Conservation (phyloP, 2,329 filamentous ascomycete genomes). For the Ascochyta lentis region DNA sequence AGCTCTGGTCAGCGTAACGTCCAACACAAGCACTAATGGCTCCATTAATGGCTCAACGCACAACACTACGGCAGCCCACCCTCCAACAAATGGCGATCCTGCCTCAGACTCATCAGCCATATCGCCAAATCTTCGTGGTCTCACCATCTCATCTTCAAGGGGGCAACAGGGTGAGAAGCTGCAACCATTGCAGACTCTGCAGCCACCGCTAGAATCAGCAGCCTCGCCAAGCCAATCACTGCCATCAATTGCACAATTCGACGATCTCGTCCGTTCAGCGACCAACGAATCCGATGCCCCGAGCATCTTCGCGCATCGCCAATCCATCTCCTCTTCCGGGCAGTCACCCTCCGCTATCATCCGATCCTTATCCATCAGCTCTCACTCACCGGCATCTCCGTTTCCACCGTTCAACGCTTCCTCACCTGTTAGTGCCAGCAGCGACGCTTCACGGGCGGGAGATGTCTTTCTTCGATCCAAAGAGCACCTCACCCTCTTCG, state of each 20-base stretch:
- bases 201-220: slow-evolving; percentile 35
- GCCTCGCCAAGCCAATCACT: slow-evolving; percentile 42
- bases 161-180: slow-evolving; percentile 41
- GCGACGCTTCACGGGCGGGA: slow-evolving; percentile 31
- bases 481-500: slow-evolving; percentile 37
- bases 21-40: slow-evolving; percentile 9
- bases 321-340: slow-evolving; percentile 45
- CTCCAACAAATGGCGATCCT: slow-evolving; percentile 10
- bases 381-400: slow-evolving; percentile 40
- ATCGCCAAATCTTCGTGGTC: slow-evolving; percentile 38
- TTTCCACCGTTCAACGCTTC: slow-evolving; percentile 41
- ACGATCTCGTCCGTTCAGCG: slow-evolving; percentile 45
- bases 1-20: slow-evolving; percentile 11
- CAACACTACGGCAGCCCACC: slow-evolving; percentile 18
- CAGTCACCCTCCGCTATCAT: slow-evolving; percentile 46
- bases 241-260: slow-evolving; percentile 44
- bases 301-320: slow-evolving; percentile 43
- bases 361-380: slow-evolving; percentile 44
- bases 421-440: slow-evolving; percentile 41
- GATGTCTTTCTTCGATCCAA: slow-evolving; percentile 44
- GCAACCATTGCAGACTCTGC: slow-evolving; percentile 44
- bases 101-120: slow-evolving; percentile 29
- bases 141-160: slow-evolving; percentile 43
- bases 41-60: slow-evolving; percentile 15
- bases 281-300: slow-evolving; percentile 34